Evolutionary conservation across 2,329 filamentous ascomycete species (phyloP).

Genomic region (Phaeoacremonium minimum): DNA sequence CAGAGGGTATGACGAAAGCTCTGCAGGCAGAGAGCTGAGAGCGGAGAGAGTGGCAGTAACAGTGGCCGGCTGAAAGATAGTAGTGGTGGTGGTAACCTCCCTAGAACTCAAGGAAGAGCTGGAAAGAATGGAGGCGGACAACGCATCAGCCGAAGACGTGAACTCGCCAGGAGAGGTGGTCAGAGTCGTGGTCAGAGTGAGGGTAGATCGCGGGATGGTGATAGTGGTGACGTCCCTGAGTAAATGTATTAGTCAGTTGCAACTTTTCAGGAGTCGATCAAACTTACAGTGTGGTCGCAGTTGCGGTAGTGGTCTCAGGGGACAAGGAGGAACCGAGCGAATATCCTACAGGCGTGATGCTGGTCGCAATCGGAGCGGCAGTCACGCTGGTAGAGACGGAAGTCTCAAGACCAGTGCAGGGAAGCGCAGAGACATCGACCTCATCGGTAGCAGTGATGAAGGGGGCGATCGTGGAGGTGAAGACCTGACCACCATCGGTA

Average conservation of each 20-base stretch:
- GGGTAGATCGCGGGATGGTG: background rate
- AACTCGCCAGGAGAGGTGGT: constrained; percentile 2
- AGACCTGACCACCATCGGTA: background rate
- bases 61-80: background rate
- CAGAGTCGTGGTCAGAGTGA: constrained; percentile 2
- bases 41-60: constrained; percentile 2
- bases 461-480: background rate
- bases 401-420: no score
- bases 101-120: constrained; percentile 1
- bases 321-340: constrained; percentile 5
- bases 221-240: background rate
- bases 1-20: no score
- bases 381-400: background rate
- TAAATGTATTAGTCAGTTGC: no score
- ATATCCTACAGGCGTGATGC: constrained; percentile 2
- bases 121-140: background rate
- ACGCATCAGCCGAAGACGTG: background rate
- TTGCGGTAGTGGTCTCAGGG: background rate
- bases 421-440: no score
- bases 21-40: background rate
- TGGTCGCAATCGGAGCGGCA: constrained; percentile 1
- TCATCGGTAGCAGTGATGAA: background rate
- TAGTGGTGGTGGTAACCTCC: constrained; percentile 1
- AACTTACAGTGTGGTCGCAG: background rate
- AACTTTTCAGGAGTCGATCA: background rate